Conservation (phyloP, 345 rosid genomes). For the Linum trigynum region DNA sequence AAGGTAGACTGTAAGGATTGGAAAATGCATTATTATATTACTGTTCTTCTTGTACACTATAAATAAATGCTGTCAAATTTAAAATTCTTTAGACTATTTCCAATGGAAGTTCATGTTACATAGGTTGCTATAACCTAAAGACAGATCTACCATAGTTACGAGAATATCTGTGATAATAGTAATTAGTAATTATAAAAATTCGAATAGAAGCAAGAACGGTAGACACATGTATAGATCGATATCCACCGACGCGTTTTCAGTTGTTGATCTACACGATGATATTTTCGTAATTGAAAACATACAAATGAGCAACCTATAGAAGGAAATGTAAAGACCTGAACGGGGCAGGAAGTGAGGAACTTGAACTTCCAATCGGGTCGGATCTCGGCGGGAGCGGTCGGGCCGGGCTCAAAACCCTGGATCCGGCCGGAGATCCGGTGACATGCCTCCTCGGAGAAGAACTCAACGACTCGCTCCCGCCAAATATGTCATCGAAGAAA, state of each 20-base stretch:
- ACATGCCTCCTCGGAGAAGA: constrained; percentile 42
- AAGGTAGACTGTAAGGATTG: constrained; percentile 48
- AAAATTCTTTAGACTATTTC: too few species aligned
- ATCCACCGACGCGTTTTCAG: too few species aligned
- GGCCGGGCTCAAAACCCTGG: constrained; percentile 52
- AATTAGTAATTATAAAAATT: too few species aligned
- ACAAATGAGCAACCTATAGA: neutral
- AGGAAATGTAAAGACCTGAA: constrained; percentile 46
- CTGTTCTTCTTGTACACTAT: too few species aligned
- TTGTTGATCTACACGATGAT: neutral
- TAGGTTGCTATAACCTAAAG: too few species aligned
- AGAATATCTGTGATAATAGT: too few species aligned
- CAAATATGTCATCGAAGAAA: constrained; percentile 71
- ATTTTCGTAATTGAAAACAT: neutral
- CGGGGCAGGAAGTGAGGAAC: constrained; percentile 35
- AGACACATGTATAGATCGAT: too few species aligned
- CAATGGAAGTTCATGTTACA: too few species aligned
- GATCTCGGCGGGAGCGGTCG: constrained; percentile 39
- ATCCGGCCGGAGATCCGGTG: constrained; percentile 37
- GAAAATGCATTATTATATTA: neutral
- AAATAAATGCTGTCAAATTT: too few species aligned
- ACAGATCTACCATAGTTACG: too few species aligned
- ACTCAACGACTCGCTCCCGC: constrained; percentile 35
- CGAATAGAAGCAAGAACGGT: too few species aligned
- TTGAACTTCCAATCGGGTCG: constrained; percentile 31